Evolutionary conservation across 345 rosid species (phyloP).

Genomic region (Sisymbrium altissimum): DNA sequence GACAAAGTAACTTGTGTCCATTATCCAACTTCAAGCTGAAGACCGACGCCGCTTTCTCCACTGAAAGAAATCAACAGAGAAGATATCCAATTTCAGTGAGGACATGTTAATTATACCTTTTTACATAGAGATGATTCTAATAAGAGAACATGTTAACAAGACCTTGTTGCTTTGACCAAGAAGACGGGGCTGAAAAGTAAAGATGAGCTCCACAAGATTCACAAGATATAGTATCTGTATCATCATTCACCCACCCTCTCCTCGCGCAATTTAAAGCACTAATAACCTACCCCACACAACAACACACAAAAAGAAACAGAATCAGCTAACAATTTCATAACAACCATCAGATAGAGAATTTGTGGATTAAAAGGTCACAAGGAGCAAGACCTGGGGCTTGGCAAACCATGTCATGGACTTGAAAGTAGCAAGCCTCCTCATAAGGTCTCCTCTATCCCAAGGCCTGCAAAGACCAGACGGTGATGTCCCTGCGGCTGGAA

Average conservation of each 20-base stretch:
- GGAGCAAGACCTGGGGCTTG: slow-evolving; percentile 64
- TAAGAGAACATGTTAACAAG: slow-evolving; percentile 10
- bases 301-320: background rate
- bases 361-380: background rate
- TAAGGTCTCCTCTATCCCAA: slow-evolving; percentile 88
- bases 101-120: background rate
- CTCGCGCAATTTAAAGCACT: slow-evolving; percentile 88
- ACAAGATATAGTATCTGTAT: slow-evolving; percentile 73
- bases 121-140: background rate
- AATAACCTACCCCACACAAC: slow-evolving; percentile 54
- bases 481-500: slow-evolving; percentile 18
- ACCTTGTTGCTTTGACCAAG: slow-evolving; percentile 91
- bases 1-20: slow-evolving; percentile 83
- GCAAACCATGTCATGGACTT: slow-evolving; percentile 99
- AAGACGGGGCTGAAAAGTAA: slow-evolving; percentile 72
- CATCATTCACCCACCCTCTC: slow-evolving; percentile 92
- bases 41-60: slow-evolving; percentile 86
- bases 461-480: slow-evolving; percentile 72
- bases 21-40: slow-evolving; percentile 86
- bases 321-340: background rate
- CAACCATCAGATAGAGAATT: background rate
- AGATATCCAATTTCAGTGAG: slow-evolving; percentile 18
- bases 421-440: slow-evolving; percentile 78
- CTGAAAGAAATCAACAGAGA: slow-evolving; percentile 38
- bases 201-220: slow-evolving; percentile 90